Conservation (phyloP, 495 filamentous ascomycete genomes). For the Talaromyces proteolyticus region DNA sequence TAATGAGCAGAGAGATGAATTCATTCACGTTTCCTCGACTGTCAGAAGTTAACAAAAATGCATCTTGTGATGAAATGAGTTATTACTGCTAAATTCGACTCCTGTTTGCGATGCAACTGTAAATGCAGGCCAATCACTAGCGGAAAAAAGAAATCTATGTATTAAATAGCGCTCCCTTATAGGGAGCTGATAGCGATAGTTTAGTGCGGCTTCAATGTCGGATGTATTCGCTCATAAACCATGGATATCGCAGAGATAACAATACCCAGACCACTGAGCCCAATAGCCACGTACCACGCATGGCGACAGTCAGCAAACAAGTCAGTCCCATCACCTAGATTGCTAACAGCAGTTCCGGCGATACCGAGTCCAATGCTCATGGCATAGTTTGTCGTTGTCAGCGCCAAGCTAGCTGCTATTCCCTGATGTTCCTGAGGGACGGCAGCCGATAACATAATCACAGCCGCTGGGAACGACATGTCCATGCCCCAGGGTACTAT, state of each 20-base stretch:
- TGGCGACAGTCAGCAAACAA: conserved; percentile 30
- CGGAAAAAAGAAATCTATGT: no score
- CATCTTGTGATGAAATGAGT: no score
- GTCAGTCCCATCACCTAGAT: background rate
- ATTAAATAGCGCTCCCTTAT: no score
- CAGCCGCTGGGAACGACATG: conserved; percentile 42
- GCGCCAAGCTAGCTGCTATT: conserved; percentile 34
- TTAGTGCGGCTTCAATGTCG: background rate
- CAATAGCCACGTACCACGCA: conserved; percentile 25
- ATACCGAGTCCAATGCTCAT: conserved; percentile 42
- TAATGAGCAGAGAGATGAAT: no score
- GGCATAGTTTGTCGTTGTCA: conserved; percentile 37
- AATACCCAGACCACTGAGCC: conserved; percentile 15
- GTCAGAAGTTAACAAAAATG: no score
- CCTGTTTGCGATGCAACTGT: no score
- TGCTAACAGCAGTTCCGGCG: conserved; percentile 31
- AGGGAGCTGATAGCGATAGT: background rate
- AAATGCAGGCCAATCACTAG: no score
- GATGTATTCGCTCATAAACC: background rate
- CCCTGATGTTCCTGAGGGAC: conserved; percentile 35
- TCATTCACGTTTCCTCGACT: no score
- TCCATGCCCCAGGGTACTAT: conserved; percentile 44
- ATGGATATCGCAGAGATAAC: background rate
- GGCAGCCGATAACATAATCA: conserved; percentile 32
- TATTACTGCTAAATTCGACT: no score